A percentile compares a stretch with the other conserved stretches of the same genome.
Evolutionary conservation across 2,329 filamentous ascomycete genomes (phyloP).

Genomic region (Zasmidium cellare): DNA sequence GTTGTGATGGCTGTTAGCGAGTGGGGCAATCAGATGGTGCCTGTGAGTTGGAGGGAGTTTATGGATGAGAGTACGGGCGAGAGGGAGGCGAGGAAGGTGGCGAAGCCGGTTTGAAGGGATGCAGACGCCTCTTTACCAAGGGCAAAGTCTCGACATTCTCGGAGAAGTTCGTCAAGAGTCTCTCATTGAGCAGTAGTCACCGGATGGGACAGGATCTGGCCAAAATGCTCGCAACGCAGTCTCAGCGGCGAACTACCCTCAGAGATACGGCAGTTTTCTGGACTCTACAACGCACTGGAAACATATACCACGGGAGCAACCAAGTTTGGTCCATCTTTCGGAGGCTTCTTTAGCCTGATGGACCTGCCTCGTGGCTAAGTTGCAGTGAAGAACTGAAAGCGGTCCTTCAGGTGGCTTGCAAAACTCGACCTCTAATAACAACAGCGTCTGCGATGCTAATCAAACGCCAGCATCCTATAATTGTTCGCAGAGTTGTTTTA

Average conservation of each 20-base stretch:
- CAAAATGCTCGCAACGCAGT: no score
- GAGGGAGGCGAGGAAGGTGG: constrained; percentile 84
- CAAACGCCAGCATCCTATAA: neutral
- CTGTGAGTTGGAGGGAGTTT: constrained; percentile 94
- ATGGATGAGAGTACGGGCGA: constrained; percentile 75
- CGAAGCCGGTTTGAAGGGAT: constrained; percentile 74
- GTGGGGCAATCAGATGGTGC: constrained; percentile 85
- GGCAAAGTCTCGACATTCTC: no score
- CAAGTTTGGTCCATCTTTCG: no score
- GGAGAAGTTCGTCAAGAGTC: no score
- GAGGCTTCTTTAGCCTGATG: no score
- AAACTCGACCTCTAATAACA: neutral
- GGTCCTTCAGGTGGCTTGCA: neutral
- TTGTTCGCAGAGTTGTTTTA: neutral
- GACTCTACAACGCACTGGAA: no score
- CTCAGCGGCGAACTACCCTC: no score
- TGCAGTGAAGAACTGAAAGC: neutral
- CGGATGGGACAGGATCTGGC: no score
- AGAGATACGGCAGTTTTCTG: no score
- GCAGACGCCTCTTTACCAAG: no score
- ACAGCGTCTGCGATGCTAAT: neutral
- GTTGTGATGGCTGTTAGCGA: constrained; percentile 93
- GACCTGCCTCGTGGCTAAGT: neutral
- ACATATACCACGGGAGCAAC: no score
- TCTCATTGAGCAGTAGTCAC: no score